Evolutionary conservation across 768 basidiomycete species (phyloP).

Genomic region (Infundibulicybe gibba): DNA sequence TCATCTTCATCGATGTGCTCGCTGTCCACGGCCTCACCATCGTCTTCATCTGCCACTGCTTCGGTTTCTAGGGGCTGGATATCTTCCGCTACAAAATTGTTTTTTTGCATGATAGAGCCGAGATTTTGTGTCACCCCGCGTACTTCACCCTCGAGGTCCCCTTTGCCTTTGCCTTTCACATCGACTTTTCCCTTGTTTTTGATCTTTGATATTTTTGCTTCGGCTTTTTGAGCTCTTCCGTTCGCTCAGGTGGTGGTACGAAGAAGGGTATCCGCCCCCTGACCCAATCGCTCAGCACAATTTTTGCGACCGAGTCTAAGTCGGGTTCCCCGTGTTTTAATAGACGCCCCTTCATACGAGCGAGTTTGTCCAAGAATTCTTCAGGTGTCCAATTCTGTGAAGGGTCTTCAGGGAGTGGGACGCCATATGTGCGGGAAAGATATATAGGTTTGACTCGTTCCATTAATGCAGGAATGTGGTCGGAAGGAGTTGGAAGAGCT

Average conservation of each 20-base stretch:
- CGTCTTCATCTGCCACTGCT: slow-evolving; percentile 36
- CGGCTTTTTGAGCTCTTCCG: slow-evolving; percentile 66
- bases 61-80: slow-evolving; percentile 60
- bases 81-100: slow-evolving; percentile 83
- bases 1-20: slow-evolving; percentile 34
- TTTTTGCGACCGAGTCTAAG: slow-evolving; percentile 88
- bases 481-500: slow-evolving; percentile 87
- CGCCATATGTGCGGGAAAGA: slow-evolving; percentile 79
- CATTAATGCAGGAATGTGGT: slow-evolving; percentile 87
- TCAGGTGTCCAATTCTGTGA: slow-evolving; percentile 65
- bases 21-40: slow-evolving; percentile 30
- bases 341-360: slow-evolving; percentile 87
- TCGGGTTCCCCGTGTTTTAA: slow-evolving; percentile 96
- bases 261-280: slow-evolving; percentile 97
- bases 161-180: slow-evolving; percentile 54
- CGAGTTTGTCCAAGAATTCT: slow-evolving; percentile 79
- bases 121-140: slow-evolving; percentile 83
- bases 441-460: slow-evolving; percentile 91
- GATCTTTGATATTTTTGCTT: slow-evolving; percentile 50
- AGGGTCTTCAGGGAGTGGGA: slow-evolving; percentile 57
- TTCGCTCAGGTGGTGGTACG: slow-evolving; percentile 83
- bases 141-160: slow-evolving; percentile 31
- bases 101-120: slow-evolving; percentile 85
- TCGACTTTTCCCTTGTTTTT: slow-evolving; percentile 23
- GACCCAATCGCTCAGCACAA: slow-evolving; percentile 95